Percentiles rank a stretch among this genome's conserved stretches.
phyloP scores from a whole-genome alignment of 164 flowering plant species.

The Macadamia tetraphylla region DNA sequence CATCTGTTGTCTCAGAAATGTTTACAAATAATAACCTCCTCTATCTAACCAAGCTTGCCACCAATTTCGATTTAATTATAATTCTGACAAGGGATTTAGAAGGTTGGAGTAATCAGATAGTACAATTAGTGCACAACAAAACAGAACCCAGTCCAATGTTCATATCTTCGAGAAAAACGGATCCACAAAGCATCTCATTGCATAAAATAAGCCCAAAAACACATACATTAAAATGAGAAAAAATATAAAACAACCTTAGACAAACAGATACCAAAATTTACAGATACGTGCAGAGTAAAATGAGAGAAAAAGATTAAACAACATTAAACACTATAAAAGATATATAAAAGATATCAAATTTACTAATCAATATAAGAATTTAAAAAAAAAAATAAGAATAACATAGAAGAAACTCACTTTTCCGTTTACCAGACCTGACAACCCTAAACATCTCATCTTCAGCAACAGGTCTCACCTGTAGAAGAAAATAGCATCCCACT shows the following conservation, averaged over 20 bases:
- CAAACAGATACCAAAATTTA: no score
- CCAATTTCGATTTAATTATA: no score
- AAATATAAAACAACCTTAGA: no score
- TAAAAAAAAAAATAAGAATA: not conserved
- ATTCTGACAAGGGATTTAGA: no score
- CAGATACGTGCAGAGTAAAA: not conserved
- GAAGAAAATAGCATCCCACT: not conserved
- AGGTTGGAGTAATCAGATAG: no score
- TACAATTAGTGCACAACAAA: no score
- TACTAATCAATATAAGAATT: not conserved
- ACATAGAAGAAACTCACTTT: conserved; percentile 51
- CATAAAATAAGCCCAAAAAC: no score
- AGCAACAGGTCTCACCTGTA: conserved; percentile 96
- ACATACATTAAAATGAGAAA: no score
- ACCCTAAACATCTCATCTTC: conserved; percentile 99
- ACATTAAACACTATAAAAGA: not conserved
- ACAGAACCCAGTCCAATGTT: no score
- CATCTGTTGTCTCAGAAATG: no score
- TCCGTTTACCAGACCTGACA: conserved; percentile 81
- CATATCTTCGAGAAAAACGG: not conserved
- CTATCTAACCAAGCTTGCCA: no score
- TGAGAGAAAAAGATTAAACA: not conserved
- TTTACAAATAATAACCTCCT: no score
- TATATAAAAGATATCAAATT: not conserved
- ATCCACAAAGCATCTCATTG: not conserved